A percentile compares a stretch with the other conserved stretches of the same genome.
Conservation (phyloP, 2,329 filamentous ascomycete genomes). For the Podosphaera leucotricha region DNA sequence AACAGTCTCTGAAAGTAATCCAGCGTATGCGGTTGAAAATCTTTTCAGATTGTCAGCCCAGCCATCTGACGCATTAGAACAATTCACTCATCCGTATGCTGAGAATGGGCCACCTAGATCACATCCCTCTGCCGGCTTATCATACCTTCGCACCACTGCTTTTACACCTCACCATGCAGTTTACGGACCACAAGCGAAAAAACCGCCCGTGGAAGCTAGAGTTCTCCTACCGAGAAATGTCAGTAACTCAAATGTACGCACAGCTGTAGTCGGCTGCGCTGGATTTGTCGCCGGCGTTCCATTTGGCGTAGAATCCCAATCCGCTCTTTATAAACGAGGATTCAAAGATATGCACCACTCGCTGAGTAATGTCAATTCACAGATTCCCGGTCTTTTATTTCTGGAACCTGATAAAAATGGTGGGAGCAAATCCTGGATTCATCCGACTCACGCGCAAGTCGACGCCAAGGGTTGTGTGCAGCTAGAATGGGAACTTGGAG, state of each 20-base stretch:
- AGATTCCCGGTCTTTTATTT: slow-evolving; percentile 6
- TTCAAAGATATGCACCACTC: too few species aligned
- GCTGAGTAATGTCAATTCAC: too few species aligned
- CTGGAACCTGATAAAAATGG: slow-evolving; percentile 13
- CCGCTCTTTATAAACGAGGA: not conserved
- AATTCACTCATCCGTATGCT: slow-evolving; percentile 18
- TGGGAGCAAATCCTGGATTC: slow-evolving; percentile 14
- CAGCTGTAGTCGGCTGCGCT: slow-evolving; percentile 14
- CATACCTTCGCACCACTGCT: slow-evolving; percentile 31
- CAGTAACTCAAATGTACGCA: slow-evolving; percentile 16
- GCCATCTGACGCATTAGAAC: slow-evolving; percentile 8
- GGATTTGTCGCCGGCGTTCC: slow-evolving; percentile 13
- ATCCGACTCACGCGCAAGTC: slow-evolving; percentile 10
- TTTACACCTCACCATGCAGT: slow-evolving; percentile 34
- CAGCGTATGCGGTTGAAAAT: not conserved
- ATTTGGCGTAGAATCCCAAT: slow-evolving; percentile 2
- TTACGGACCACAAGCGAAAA: slow-evolving; percentile 30
- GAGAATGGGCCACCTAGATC: slow-evolving; percentile 30
- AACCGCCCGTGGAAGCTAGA: slow-evolving; percentile 30
- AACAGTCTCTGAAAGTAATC: not conserved
- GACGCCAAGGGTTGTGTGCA: slow-evolving; percentile 13
- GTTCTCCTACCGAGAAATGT: slow-evolving; percentile 23
- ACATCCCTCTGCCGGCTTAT: slow-evolving; percentile 40
- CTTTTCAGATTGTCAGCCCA: not conserved
- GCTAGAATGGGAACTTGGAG: slow-evolving; percentile 8